Evolutionary conservation across 176 grass and related monocot genomes (phyloP), one percentile per base, ranked within the genome.

Genomic region (Puccinellia tenuiflora): DNA sequence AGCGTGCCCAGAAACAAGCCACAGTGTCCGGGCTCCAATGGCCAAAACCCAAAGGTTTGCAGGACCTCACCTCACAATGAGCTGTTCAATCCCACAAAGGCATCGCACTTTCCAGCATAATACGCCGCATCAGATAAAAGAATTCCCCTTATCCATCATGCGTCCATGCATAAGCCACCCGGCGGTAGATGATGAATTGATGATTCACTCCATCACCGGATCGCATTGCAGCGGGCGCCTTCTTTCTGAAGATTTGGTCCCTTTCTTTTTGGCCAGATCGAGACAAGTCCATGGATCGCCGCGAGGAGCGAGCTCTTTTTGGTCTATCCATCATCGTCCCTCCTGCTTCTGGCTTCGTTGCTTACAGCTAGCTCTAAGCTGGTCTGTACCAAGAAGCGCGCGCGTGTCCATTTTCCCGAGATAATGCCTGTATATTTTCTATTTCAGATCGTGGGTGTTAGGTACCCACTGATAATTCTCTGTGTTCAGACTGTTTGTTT

Each of bases 171-270:
- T 66, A 33, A 52, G 34, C 81, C 57, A 42, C 13, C 50, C 21
- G 40, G 84, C 39, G 25, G 22, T 16, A 16, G 35, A 1, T 50
- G 52, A 78, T 5, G n/a, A n/a, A n/a, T n/a, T n/a, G 68, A 39
- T 15, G 35, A 33, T 21, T 4, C 47, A 40, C n/a, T 18, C 10
- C 37, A 40, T 69, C 61, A 10, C 53, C 67, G n/a, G 82, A 77
- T 85, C 15, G 31, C 17, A 9, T 50, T 16, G 81, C 80, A 3
- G 42, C 46, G 77, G 66, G 77, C 64, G 20, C 57, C 60, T 8
- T 66, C 13, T 80, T 76, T 76, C 55, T 1, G 39, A 38, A 69
- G 82, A 89, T 85, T 28, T 81, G 87, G 31, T 43, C 50, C 52
- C 9, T 4, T 78, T 35, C 25, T n/a, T 73, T 78, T 52, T 54